Conservation (phyloP, 805 yeast genomes). For the Alloascoidea hylecoeti region DNA sequence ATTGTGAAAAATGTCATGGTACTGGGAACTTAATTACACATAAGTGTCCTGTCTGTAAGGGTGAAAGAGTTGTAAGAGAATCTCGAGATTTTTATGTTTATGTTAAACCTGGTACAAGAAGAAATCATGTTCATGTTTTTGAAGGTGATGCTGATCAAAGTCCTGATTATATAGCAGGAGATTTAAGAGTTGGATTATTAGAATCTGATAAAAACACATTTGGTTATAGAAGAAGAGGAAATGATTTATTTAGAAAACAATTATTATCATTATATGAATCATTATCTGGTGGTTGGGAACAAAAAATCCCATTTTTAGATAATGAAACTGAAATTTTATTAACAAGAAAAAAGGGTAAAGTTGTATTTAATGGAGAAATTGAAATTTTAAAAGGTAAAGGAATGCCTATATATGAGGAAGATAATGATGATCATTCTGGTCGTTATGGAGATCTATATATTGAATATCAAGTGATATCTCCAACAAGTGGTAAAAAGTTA, state of each 20-base stretch:
- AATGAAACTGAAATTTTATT: conserved; percentile 33
- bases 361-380: conserved; percentile 51
- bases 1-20: conserved; percentile 75
- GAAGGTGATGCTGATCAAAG: conserved; percentile 72
- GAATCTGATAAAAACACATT: conserved; percentile 45
- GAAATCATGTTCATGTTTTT: conserved; percentile 42
- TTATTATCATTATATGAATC: conserved; percentile 63
- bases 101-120: conserved; percentile 56
- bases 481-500: conserved; percentile 6
- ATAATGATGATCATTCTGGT: conserved; percentile 20
- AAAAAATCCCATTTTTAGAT: conserved; percentile 57
- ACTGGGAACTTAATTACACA: conserved; percentile 52
- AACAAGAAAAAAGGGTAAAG: conserved; percentile 33
- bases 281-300: conserved; percentile 63
- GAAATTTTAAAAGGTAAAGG: conserved; percentile 68
- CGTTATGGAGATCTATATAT: conserved; percentile 31
- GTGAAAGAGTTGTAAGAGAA: conserved; percentile 46
- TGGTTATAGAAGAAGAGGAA: conserved; percentile 78
- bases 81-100: conserved; percentile 43
- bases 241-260: conserved; percentile 70
- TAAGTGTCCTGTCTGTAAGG: conserved; percentile 58
- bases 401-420: conserved; percentile 53
- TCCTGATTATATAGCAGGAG: conserved; percentile 79
- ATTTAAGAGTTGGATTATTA: conserved; percentile 43
- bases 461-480: conserved; percentile 22